Evolutionary conservation across 2,329 filamentous ascomycete species (phyloP).

Genomic region (Chaetomium olivaceum): DNA sequence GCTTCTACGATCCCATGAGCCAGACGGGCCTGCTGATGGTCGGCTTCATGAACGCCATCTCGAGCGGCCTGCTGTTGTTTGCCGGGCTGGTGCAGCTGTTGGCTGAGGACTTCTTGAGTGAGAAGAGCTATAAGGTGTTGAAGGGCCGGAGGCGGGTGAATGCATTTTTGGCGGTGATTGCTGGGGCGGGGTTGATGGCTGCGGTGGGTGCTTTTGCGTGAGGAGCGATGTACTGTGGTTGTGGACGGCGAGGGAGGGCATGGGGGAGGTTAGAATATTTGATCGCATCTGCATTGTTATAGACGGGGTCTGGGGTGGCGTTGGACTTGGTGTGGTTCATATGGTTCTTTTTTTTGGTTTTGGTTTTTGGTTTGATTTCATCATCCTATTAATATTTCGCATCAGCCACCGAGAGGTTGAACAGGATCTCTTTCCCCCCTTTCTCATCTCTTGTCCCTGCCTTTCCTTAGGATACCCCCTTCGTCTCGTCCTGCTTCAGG

Average conservation of each 20-base stretch:
- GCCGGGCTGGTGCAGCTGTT: constrained; percentile 82
- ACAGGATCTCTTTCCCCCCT: not conserved
- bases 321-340: not conserved
- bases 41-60: constrained; percentile 85
- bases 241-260: not conserved
- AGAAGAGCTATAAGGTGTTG: constrained; percentile 70
- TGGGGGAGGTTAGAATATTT: not conserved
- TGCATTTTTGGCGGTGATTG: constrained; percentile 64
- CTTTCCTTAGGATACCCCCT: not conserved
- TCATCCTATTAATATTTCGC: not conserved
- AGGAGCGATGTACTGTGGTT: constrained; percentile 1
- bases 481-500: not conserved
- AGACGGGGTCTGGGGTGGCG: not conserved
- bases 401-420: not conserved
- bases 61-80: constrained; percentile 76
- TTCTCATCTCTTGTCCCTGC: no score
- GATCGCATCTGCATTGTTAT: constrained; percentile 2
- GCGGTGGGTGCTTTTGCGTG: constrained; percentile 72
- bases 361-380: no score
- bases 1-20: constrained; percentile 76
- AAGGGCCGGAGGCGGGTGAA: constrained; percentile 61
- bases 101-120: constrained; percentile 78
- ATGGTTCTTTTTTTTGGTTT: not conserved
- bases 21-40: constrained; percentile 77
- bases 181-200: constrained; percentile 68